phyloP scores from a whole-genome alignment of 202 grass and related monocot species.

The Musa balbisiana region DNA sequence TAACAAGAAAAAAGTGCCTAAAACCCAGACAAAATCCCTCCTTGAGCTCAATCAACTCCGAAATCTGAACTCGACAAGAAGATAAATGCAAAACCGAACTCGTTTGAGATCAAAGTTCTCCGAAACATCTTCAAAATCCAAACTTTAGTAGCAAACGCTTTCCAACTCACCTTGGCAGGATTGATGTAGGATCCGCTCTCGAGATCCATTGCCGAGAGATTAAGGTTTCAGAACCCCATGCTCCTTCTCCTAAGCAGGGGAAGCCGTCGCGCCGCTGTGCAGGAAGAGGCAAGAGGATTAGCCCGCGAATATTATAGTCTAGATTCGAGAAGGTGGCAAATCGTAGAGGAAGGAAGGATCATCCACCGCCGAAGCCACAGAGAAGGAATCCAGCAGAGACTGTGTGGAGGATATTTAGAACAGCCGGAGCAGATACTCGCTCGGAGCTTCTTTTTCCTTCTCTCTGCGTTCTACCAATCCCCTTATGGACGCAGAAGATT shows the following conservation, averaged over 20 bases:
- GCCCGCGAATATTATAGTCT: neutral
- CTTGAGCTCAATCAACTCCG: neutral
- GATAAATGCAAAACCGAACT: slow-evolving; percentile 15
- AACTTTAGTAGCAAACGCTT: slow-evolving; percentile 5
- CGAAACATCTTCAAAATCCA: slow-evolving; percentile 8
- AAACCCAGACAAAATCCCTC: neutral
- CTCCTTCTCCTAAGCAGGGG: slow-evolving; percentile 32
- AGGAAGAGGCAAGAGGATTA: neutral
- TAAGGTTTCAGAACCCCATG: slow-evolving; percentile 28
- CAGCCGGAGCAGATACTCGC: neutral
- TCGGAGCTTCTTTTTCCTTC: neutral
- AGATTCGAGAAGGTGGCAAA: neutral
- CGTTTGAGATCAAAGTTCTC: neutral
- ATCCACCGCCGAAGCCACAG: neutral
- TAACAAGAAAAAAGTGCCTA: neutral
- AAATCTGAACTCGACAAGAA: neutral
- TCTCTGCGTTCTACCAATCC: neutral
- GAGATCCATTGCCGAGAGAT: slow-evolving; percentile 42
- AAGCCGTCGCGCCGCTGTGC: neutral
- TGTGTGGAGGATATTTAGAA: neutral
- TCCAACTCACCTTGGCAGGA: slow-evolving; percentile 51
- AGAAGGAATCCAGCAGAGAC: neutral
- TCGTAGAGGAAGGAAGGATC: neutral
- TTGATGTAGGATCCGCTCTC: slow-evolving; percentile 35
- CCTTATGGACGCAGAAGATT: neutral